phyloP scores from a whole-genome alignment of 2,329 filamentous ascomycete species.

The Fusarium bactridioides region DNA sequence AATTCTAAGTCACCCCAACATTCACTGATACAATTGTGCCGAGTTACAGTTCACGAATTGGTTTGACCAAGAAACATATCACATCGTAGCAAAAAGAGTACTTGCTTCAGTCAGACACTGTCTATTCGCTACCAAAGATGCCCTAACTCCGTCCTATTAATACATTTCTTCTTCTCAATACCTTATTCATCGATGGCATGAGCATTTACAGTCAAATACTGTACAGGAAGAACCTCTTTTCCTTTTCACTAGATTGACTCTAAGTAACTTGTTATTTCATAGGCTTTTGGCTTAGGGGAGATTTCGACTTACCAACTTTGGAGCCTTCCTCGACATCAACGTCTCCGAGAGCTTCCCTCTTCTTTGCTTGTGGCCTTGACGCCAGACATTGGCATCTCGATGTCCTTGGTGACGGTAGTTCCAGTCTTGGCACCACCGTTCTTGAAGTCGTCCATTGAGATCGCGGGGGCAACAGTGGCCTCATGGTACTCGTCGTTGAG shows the following conservation, averaged over 20 bases:
- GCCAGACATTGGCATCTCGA: slow-evolving; percentile 1
- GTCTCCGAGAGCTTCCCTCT: neutral
- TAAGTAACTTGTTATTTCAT: slow-evolving; percentile 1
- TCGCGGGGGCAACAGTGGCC: slow-evolving; percentile 6
- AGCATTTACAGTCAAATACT: neutral
- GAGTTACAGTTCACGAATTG: neutral
- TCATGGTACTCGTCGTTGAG: slow-evolving; percentile 20
- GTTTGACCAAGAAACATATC: neutral
- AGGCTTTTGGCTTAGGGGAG: neutral
- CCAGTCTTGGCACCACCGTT: neutral
- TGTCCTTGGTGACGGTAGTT: neutral
- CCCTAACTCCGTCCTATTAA: neutral
- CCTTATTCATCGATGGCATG: neutral
- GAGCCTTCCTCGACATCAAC: neutral
- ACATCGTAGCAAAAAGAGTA: neutral
- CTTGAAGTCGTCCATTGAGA: slow-evolving; percentile 14
- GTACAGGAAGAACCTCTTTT: neutral
- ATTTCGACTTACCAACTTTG: neutral
- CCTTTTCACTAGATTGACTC: slow-evolving; percentile 15
- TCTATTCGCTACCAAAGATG: neutral
- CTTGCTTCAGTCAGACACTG: neutral
- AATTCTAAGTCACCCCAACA: neutral
- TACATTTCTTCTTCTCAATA: neutral
- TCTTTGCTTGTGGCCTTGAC: neutral
- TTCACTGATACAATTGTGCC: neutral